Evolutionary conservation across 2,329 filamentous ascomycete genomes (phyloP).

Genomic region (Phialemonium atrogriseum): DNA sequence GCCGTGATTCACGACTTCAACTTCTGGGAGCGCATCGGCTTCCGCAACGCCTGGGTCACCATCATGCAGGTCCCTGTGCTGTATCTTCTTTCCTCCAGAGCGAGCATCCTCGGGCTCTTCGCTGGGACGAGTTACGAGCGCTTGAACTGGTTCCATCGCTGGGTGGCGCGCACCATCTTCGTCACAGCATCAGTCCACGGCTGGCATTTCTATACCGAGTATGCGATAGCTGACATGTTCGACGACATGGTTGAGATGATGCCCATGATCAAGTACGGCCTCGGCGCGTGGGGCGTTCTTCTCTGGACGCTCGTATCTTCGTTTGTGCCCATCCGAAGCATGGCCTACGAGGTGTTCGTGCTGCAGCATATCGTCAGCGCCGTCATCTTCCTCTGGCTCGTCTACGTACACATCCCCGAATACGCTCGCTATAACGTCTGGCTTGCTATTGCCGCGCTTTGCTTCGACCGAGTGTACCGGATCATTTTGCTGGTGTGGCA

Average conservation of each 20-base stretch:
- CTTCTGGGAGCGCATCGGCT: slow-evolving; percentile 58
- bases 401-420: slow-evolving; percentile 54
- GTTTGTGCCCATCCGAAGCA: slow-evolving; percentile 54
- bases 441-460: slow-evolving; percentile 55
- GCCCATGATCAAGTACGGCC: slow-evolving; percentile 57
- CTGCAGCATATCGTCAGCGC: slow-evolving; percentile 58
- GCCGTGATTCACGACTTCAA: slow-evolving; percentile 43
- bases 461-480: slow-evolving; percentile 52
- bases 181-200: slow-evolving; percentile 62
- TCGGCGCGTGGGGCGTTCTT: slow-evolving; percentile 58
- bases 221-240: slow-evolving; percentile 52
- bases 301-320: slow-evolving; percentile 58
- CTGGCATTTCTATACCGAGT: slow-evolving; percentile 59
- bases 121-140: slow-evolving; percentile 59
- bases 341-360: slow-evolving; percentile 63
- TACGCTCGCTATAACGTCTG: slow-evolving; percentile 55
- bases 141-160: slow-evolving; percentile 66
- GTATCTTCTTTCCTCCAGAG: slow-evolving; percentile 53
- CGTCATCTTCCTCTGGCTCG: slow-evolving; percentile 51
- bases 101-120: slow-evolving; percentile 50
- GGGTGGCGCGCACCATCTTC: slow-evolving; percentile 62
- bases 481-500: slow-evolving; percentile 39
- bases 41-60: slow-evolving; percentile 59
- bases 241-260: slow-evolving; percentile 50
- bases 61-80: slow-evolving; percentile 57